Evolutionary conservation across 176 grass and related monocot genomes (phyloP).

Genomic region (Chloris gayana): DNA sequence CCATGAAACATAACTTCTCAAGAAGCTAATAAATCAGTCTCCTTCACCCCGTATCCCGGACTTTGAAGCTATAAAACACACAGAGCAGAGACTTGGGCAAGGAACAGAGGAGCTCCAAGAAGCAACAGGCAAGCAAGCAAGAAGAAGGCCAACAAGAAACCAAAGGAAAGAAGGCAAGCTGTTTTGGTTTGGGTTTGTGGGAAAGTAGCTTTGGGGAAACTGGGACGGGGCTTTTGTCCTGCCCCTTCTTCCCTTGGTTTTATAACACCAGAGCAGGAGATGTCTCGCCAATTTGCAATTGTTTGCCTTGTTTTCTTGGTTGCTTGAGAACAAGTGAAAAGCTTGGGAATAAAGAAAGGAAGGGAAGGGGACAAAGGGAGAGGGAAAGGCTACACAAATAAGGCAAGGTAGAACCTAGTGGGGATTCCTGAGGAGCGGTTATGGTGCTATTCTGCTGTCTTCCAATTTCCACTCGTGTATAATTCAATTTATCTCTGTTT

Average conservation of each 20-base stretch:
- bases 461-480: background rate
- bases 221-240: slow-evolving; percentile 39
- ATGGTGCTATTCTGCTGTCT: background rate
- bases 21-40: slow-evolving; percentile 4
- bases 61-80: slow-evolving; percentile 37
- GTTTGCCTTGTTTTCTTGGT: slow-evolving; percentile 21
- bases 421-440: background rate
- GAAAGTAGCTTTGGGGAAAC: slow-evolving; percentile 44
- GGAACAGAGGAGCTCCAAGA: slow-evolving; percentile 35
- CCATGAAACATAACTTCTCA: slow-evolving; percentile 72
- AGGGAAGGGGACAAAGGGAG: slow-evolving; percentile 44
- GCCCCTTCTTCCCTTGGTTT: slow-evolving; percentile 32
- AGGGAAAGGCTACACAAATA: slow-evolving; percentile 34
- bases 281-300: slow-evolving; percentile 32
- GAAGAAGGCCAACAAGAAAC: slow-evolving; percentile 52
- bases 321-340: slow-evolving; percentile 35
- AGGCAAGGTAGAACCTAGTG: slow-evolving; percentile 11
- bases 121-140: slow-evolving; percentile 47
- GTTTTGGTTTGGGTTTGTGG: slow-evolving; percentile 40
- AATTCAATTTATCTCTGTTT: background rate
- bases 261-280: slow-evolving; percentile 38
- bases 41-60: background rate
- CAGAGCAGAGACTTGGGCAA: slow-evolving; percentile 23
- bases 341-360: slow-evolving; percentile 47
- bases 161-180: slow-evolving; percentile 37